Base-by-base conservation (phyloP, 2,329 filamentous ascomycete species). In the Dissoconium aciculare region DNA sequence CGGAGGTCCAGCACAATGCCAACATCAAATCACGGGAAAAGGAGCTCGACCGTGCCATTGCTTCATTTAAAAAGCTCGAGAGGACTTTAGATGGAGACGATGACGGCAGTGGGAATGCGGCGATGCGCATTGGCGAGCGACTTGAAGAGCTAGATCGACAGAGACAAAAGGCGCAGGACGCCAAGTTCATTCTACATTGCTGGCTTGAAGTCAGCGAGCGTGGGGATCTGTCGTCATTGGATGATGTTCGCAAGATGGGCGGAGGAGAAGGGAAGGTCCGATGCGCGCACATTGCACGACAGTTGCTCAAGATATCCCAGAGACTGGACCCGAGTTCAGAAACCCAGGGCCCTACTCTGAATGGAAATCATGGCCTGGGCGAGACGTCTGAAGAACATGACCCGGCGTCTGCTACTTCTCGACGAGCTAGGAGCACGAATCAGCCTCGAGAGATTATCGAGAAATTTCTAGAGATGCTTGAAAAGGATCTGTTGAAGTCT, bases 61-160 rank as follows among this genome's bases (percentile, higher is more conserved):
- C 78, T 41, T 82, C 82, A 25, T 98, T 98, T 55, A 83, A 94
- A 56, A 76, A 76, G 16, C 68, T 98, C 30, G 89, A 98, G 50
- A 70, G 78, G 32, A 83, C 78, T 5, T 65, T 94, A 11, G 68
- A 69, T 30, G 66, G 64, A 13, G 64, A 62, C 16, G 57, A 54
- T 12, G 66, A 70, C 30, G 55, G 59, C 5, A 83, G 80, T 15
- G 87, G 87, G 2, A 92, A 87, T 51, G 72, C 89, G 40, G 89
- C 89, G 1, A 83, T 98, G 32, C 82, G 92, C 53, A 95, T 94
- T 31, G 89, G 89, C 44, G 84, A 92, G 59, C 76, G 78, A 49
- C 64, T 98, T 8, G 89, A 98, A 59, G 87, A 95, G 54, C 66
- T 98, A 36, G 89, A 98, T 56, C 74, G 83, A 49, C 92, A 98